Base-by-base conservation (phyloP, 129 eudicot genomes). In the Smallanthus sonchifolius region DNA sequence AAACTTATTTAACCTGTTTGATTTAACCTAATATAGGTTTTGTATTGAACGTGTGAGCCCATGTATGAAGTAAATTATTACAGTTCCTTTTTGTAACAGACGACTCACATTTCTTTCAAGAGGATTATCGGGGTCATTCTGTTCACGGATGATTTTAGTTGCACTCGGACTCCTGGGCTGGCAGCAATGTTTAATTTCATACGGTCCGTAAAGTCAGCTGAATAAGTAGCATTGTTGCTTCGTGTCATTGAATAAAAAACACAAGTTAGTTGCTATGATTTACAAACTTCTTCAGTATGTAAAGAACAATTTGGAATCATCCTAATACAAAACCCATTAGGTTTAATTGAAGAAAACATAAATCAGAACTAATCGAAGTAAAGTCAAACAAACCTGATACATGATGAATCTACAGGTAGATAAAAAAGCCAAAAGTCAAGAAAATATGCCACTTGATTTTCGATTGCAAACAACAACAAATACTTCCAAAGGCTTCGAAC, bases 151-250 rank as follows among this genome's bases (percentile, higher is more conserved):
- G 91, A 70, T 81, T 85, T 92, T 37, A 87, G 83, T 80, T 86
- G 95, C 87, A 89, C 69, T 64, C 90, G 87, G 78, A 85, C 74
- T 38, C 87, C 96, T 72, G 94, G 83, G 73, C 80, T 81, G 5
- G 84, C 56, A 63, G 87, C 86, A 64, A 81, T 89, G 78, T 79
- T 85, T 40, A 89, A 71, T 75, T 87, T 86, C 81, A 84, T 72
- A 6, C 88, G 92, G 42, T 92, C 91, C 14, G 86, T 77, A 68
- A 83, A 24, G 19, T 88, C 95, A 69, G 86, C 75, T 35, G 88
- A 65, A 79, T 76, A 75, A 16, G 86, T 69, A 74, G 88, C 92
- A 77, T 74, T 75, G 63, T 61, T 79, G 73, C 88, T 92, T 64
- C 84, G 78, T 52, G 69, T 11, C 40, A 83, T 51, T 67, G 70